Percentiles rank a stretch among this genome's conserved stretches.
phyloP scores from a whole-genome alignment of 169 alveolate species.

The Plasmodium gonderi region DNA sequence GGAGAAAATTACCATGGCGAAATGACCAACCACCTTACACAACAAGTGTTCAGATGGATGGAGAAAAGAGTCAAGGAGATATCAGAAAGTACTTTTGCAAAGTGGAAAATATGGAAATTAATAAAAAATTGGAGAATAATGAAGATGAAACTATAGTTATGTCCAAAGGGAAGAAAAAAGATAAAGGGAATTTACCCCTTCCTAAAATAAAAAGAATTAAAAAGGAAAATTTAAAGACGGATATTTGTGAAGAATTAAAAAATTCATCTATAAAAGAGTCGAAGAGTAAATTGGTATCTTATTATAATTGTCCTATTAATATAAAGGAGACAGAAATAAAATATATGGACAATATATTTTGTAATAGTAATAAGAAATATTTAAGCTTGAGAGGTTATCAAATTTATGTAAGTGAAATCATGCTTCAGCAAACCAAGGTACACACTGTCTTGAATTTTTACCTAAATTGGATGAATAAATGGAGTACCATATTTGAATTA shows the following conservation, averaged over 20 bases:
- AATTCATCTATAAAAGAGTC: background rate
- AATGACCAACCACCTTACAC: slow-evolving; percentile 66
- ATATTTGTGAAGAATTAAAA: background rate
- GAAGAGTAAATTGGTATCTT: background rate
- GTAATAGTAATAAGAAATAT: background rate
- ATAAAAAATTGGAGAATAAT: background rate
- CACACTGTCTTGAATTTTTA: slow-evolving; percentile 74
- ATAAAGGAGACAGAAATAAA: background rate
- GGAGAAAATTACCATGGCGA: slow-evolving; percentile 72
- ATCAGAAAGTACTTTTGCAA: slow-evolving; percentile 27
- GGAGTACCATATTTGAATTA: slow-evolving; percentile 65
- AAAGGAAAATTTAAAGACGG: background rate
- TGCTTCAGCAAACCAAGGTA: slow-evolving; percentile 84
- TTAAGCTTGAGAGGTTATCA: slow-evolving; percentile 70
- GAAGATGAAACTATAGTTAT: background rate
- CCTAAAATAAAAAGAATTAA: slow-evolving; percentile 2
- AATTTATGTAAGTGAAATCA: slow-evolving; percentile 79
- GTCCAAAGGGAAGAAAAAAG: background rate
- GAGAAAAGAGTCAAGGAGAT: background rate
- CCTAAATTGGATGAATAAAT: slow-evolving; percentile 77
- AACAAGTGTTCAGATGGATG: slow-evolving; percentile 33
- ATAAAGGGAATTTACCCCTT: background rate
- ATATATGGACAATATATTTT: background rate
- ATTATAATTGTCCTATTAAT: background rate
- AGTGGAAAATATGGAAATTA: background rate